Conservation (phyloP, 225 moss, liverwort and hornwort species). For the Pseudisothecium myosuroides region DNA sequence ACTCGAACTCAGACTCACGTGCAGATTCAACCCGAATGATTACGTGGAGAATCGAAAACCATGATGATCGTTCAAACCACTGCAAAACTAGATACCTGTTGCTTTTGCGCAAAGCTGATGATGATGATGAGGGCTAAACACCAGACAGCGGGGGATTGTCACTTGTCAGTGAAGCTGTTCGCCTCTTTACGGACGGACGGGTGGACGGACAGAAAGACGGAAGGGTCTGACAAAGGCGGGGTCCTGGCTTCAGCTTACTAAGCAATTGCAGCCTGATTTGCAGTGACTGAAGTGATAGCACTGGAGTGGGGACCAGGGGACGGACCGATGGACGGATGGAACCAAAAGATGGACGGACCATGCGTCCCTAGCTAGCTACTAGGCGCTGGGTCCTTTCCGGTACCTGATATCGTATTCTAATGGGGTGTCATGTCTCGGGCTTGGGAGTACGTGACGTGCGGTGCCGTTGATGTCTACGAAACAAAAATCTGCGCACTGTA, state of each 20-base stretch:
- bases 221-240: neutral
- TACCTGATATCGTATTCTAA: neutral
- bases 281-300: neutral
- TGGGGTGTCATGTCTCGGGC: neutral
- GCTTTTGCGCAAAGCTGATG: neutral
- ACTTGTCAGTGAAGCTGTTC: neutral
- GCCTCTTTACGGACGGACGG: neutral
- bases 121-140: neutral
- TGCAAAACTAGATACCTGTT: neutral
- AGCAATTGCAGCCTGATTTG: neutral
- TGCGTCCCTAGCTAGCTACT: neutral
- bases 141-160: neutral
- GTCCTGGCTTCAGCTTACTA: neutral
- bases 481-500: neutral
- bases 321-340: neutral
- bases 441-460: neutral
- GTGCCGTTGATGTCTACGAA: neutral
- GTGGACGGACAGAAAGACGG: neutral
- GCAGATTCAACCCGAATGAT: conserved; percentile 11
- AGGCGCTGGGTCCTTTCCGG: neutral
- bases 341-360: neutral
- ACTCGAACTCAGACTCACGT: neutral
- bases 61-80: neutral
- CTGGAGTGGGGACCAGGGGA: neutral
- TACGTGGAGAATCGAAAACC: neutral